A percentile compares a stretch with the other conserved stretches of the same genome.
Conservation (phyloP, 139 green algal genomes). For the Tetradesmus lagerheimii region DNA sequence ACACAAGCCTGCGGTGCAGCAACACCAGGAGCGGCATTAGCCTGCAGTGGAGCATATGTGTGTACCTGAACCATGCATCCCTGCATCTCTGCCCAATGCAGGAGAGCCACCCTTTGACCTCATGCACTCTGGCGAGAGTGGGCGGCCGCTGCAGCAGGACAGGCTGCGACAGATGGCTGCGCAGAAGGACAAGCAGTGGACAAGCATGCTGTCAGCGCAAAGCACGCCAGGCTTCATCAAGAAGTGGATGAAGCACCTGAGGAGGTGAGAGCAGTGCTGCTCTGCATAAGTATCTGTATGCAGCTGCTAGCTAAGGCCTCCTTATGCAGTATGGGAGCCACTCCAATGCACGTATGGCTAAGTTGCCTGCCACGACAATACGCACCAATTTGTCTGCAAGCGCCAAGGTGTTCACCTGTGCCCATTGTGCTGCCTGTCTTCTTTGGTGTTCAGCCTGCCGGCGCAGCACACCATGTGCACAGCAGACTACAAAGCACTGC, state of each 20-base stretch:
- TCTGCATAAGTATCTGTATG: neutral
- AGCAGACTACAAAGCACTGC: constrained; percentile 1
- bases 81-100: neutral
- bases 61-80: too few relatives aligned
- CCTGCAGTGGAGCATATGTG: too few relatives aligned
- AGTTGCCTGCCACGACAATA: too few relatives aligned
- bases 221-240: constrained; percentile 35
- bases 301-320: too few relatives aligned
- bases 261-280: neutral
- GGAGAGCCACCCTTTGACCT: neutral
- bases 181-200: constrained; percentile 40
- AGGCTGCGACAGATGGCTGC: constrained; percentile 23
- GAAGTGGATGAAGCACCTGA: constrained; percentile 28
- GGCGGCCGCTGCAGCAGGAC: constrained; percentile 18
- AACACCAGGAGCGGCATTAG: neutral
- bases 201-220: neutral
- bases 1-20: neutral
- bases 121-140: neutral
- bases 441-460: neutral
- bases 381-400: neutral
- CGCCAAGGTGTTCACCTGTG: neutral
- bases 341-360: too few relatives aligned
- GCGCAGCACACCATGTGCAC: neutral
- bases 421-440: neutral
- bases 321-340: too few relatives aligned